Evolutionary conservation across 1,139 yeast genomes (phyloP), one percentile per base, ranked within the genome.

Genomic region (Dujonia santamariae): DNA sequence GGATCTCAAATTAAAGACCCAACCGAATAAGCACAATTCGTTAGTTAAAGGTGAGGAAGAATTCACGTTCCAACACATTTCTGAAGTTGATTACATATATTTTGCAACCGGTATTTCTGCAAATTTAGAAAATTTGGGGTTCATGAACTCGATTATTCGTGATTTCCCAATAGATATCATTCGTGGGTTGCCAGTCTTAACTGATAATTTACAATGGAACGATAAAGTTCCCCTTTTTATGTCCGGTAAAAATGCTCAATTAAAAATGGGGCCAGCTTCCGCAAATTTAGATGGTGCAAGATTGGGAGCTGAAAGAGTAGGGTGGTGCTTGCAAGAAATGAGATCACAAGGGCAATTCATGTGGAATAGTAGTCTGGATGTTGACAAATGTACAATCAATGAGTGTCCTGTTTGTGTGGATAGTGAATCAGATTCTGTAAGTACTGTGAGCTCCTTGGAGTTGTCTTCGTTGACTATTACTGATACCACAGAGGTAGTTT

Each of bases 201-300:
- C 74, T 0, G 75, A 70, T 38, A 58, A 70, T 35, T 53, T 71
- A 22, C 72, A 68, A 42, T 67, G 73, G 72, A 56, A 52, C 36
- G 47, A 52, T 1, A 56, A 56, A 7, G 41, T 69, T 3, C 76
- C 75, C 0, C 50, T 70, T 16, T 70, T 62, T 39, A 51, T 69
- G 56, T 43, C 64, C 4, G 76, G 76, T 1, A 66, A 71, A 40
- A 61, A 67, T 42, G 75, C 76, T 1, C 61, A 67, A 12, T 49
- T 71, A 13, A 52, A 61, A 37, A 59, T 68, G 38, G 76, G 76
- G 1, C 75, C 76, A 1, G 63, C 74, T 0, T 61, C 72, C n/a
- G 75, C 75, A 1, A 71, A 71, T 39, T 47, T 70, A 26, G 75
- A 68, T 38, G 76, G 76, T 3, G 75, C 75, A 1, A 46, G 77